Percentiles rank a stretch among this genome's conserved stretches.
phyloP scores from a whole-genome alignment of 768 basidiomycete genomes.

The Phaeotremella fagi region DNA sequence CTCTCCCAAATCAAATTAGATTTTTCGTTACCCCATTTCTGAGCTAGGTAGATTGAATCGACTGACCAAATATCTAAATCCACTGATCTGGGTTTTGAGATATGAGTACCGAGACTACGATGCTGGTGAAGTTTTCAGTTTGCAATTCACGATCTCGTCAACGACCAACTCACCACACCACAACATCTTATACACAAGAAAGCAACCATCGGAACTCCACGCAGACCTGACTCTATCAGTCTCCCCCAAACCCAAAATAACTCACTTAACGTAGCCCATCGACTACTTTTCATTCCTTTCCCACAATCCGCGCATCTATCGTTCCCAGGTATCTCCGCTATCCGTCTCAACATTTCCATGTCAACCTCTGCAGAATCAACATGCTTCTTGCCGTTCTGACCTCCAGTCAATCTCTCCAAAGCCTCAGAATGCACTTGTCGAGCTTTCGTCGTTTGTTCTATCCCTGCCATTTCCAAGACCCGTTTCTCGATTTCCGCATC shows the following conservation, averaged over 20 bases:
- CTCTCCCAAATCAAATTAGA: slow-evolving; percentile 44
- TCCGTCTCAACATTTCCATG: slow-evolving; percentile 33
- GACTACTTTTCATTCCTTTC: slow-evolving; percentile 36
- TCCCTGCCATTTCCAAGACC: slow-evolving; percentile 75
- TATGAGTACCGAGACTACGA: slow-evolving; percentile 45
- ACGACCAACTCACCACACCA: slow-evolving; percentile 18
- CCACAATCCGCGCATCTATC: slow-evolving; percentile 45
- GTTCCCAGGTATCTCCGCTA: slow-evolving; percentile 37
- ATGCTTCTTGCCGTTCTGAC: not conserved
- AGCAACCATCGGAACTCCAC: slow-evolving; percentile 40
- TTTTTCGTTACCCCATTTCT: slow-evolving; percentile 42
- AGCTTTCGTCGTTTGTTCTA: slow-evolving; percentile 39
- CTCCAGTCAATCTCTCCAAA: not conserved
- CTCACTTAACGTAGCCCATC: slow-evolving; percentile 46
- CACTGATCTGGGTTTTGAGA: slow-evolving; percentile 46
- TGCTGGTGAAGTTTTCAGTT: slow-evolving; percentile 11
- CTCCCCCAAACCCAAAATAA: not conserved
- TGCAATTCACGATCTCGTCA: not conserved
- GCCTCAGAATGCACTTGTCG: not conserved
- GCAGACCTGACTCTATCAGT: slow-evolving; percentile 22
- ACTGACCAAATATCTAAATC: slow-evolving; percentile 45
- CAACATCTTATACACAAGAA: slow-evolving; percentile 47
- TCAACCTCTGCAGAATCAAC: slow-evolving; percentile 11
- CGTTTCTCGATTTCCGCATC: slow-evolving; percentile 59
- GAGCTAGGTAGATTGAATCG: slow-evolving; percentile 36